Percentiles rank a stretch among this genome's conserved stretches.
phyloP scores from a whole-genome alignment of 2,329 filamentous ascomycete species.

The Westerdykella aurantiaca region DNA sequence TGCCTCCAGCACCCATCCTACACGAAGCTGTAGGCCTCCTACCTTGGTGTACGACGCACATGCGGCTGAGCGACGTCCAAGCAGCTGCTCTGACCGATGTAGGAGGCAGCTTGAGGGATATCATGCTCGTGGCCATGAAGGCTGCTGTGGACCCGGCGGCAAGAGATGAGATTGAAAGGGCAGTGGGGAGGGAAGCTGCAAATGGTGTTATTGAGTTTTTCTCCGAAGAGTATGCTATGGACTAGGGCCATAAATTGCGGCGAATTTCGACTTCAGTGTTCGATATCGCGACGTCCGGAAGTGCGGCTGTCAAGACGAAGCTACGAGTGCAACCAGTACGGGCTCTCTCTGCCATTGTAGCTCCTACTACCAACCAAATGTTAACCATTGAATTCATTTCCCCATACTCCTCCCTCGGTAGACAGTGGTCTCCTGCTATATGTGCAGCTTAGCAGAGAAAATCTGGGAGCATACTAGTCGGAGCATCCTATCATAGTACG shows the following conservation, averaged over 20 bases:
- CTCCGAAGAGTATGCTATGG: conserved; percentile 24
- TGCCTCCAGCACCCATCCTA: neutral
- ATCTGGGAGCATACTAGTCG: no score
- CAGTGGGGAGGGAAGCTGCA: conserved; percentile 19
- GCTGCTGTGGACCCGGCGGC: conserved; percentile 14
- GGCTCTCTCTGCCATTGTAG: no score
- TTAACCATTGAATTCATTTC: no score
- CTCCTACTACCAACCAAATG: no score
- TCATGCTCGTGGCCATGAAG: conserved; percentile 23
- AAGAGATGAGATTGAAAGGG: conserved; percentile 11
- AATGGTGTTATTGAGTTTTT: conserved; percentile 28
- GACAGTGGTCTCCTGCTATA: no score
- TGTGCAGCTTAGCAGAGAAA: no score
- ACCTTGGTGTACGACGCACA: conserved; percentile 24
- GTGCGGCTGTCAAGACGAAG: no score
- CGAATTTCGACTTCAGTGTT: no score
- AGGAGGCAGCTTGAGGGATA: conserved; percentile 26
- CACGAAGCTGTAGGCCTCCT: conserved; percentile 20
- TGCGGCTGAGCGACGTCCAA: conserved; percentile 18
- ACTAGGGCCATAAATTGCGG: neutral
- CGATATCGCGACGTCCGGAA: no score
- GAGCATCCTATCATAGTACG: no score
- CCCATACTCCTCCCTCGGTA: no score
- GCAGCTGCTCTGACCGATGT: conserved; percentile 29
- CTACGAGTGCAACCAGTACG: no score